phyloP scores from a whole-genome alignment of 148 eudicot species.

The Fagopyrum tataricum region DNA sequence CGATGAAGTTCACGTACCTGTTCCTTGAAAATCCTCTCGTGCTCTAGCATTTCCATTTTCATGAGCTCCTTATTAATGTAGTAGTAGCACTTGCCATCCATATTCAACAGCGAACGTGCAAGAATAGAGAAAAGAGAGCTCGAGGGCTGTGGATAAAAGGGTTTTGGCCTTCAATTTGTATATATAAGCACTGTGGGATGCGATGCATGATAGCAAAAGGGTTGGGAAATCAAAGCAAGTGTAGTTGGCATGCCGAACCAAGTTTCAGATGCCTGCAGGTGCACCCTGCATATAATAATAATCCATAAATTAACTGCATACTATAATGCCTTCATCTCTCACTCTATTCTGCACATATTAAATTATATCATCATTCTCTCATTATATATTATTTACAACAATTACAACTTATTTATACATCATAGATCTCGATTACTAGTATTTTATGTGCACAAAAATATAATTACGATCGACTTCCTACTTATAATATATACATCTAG shows the following conservation, averaged over 20 bases:
- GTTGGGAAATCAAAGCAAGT: constrained; percentile 49
- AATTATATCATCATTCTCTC: not conserved
- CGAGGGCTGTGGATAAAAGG: too few species aligned
- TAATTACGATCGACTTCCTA: not conserved
- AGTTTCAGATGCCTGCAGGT: constrained; percentile 32
- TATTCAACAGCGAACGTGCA: constrained; percentile 5
- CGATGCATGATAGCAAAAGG: constrained; percentile 10
- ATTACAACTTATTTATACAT: not conserved
- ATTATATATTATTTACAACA: not conserved
- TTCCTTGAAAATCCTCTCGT: constrained; percentile 76
- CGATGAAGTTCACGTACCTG: constrained; percentile 31
- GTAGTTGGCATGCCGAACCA: constrained; percentile 48
- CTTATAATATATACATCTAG: not conserved
- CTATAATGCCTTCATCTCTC: constrained; percentile 10
- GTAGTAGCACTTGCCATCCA: not conserved
- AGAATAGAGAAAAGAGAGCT: too few species aligned
- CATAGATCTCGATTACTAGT: not conserved
- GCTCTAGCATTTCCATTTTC: constrained; percentile 89
- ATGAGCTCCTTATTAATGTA: constrained; percentile 60
- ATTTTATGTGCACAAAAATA: not conserved
- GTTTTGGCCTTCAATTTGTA: not conserved
- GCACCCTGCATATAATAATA: constrained; percentile 35
- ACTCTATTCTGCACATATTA: not conserved
- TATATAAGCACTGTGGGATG: not conserved
- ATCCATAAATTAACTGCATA: not conserved